Conservation (phyloP, 108 stramenopile genomes). For the Aurantiochytrium sp. region DNA sequence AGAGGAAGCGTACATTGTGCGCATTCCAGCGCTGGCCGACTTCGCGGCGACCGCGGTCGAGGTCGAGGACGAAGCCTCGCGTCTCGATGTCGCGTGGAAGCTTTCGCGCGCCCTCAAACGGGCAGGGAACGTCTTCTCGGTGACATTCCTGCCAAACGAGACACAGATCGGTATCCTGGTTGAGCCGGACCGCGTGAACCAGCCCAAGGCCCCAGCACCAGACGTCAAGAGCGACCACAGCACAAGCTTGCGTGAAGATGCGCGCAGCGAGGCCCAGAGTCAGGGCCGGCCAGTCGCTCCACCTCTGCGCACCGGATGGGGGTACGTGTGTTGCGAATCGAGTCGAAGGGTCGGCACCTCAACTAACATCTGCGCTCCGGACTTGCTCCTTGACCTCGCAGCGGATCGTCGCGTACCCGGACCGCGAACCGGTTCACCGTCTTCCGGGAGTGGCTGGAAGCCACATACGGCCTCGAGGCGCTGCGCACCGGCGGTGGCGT, state of each 20-base stretch:
- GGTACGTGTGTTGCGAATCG: neutral
- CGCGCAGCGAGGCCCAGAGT: neutral
- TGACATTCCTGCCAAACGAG: neutral
- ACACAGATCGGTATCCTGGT: neutral
- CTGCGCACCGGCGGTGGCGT: constrained; percentile 35
- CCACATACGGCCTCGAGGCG: neutral
- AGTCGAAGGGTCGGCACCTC: neutral
- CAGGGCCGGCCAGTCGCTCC: neutral
- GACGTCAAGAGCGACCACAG: neutral
- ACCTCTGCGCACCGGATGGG: neutral
- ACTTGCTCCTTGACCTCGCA: neutral
- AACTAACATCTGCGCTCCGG: neutral
- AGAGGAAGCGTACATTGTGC: too few relatives aligned
- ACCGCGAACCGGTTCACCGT: neutral
- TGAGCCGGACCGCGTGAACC: neutral
- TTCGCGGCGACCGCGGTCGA: too few relatives aligned
- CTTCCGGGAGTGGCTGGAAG: constrained; percentile 33
- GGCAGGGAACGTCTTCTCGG: neutral
- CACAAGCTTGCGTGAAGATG: neutral
- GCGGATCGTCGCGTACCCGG: neutral
- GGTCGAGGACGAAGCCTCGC: neutral
- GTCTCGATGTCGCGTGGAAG: neutral
- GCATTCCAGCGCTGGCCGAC: too few relatives aligned
- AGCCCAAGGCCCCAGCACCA: neutral
- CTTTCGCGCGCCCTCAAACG: neutral